Percentiles rank a stretch among this genome's conserved stretches.
These are phyloP conservation scores for Auricularia auricula-judae DNA, from an alignment of 768 basidiomycete species.

Conservation along the genomic window DNA sequence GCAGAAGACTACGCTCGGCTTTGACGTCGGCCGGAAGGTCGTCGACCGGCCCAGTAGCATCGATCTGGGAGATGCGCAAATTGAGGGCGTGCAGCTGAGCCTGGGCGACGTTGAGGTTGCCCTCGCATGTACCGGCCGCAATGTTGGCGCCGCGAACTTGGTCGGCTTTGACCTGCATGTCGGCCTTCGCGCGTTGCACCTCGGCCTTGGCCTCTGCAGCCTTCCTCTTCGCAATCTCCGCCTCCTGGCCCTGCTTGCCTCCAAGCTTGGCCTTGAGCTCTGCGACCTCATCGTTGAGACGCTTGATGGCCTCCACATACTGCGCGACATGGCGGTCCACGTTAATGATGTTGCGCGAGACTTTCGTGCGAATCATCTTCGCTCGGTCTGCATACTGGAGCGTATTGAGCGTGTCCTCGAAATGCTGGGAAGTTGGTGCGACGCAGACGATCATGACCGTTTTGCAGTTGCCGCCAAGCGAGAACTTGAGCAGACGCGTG, in stretches of 20 bases:
- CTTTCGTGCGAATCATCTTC: slow-evolving; percentile 95
- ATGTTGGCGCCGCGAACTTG: slow-evolving; percentile 60
- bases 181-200: slow-evolving; percentile 60
- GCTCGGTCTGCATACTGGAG: slow-evolving; percentile 96
- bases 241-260: slow-evolving; percentile 53
- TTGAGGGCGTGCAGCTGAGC: slow-evolving; percentile 54
- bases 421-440: slow-evolving; percentile 88
- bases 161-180: slow-evolving; percentile 60
- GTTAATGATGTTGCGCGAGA: slow-evolving; percentile 90
- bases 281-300: slow-evolving; percentile 72
- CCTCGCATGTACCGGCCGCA: slow-evolving; percentile 66
- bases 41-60: slow-evolving; percentile 13
- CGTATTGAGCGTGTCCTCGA: slow-evolving; percentile 98
- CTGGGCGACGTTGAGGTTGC: slow-evolving; percentile 60
- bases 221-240: slow-evolving; percentile 53
- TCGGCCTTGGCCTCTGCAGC: slow-evolving; percentile 61
- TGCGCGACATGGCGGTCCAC: slow-evolving; percentile 91
- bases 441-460: slow-evolving; percentile 99
- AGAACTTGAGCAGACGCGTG: slow-evolving; percentile 93
- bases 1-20: slow-evolving; percentile 61
- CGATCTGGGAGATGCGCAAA: slow-evolving; percentile 41
- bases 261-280: slow-evolving; percentile 80
- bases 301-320: slow-evolving; percentile 90
- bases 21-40: slow-evolving; percentile 45
- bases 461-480: slow-evolving; percentile 96